A percentile compares a stretch with the other conserved stretches of the same genome.
These are phyloP conservation scores for Heteromeles arbutifolia DNA, from an alignment of 306 rosid species.

Conservation along the genomic window DNA sequence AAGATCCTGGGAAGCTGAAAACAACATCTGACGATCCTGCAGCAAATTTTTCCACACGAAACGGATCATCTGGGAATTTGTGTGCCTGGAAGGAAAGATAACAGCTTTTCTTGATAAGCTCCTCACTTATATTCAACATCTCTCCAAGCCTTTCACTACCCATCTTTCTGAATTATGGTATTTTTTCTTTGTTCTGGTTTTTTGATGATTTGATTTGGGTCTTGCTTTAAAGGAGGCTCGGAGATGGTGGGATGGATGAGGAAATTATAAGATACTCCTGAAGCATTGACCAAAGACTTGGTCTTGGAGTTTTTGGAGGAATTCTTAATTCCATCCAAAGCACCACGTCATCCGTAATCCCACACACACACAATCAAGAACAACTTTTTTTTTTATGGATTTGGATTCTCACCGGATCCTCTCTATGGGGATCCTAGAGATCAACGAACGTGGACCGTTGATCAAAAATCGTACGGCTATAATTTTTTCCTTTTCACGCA, in stretches of 20 bases:
- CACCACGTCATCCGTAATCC: too few species aligned
- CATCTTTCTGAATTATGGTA: conserved; percentile 21
- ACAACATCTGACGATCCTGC: conserved; percentile 19
- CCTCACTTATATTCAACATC: conserved; percentile 27
- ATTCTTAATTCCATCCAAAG: too few species aligned
- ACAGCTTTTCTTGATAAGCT: conserved; percentile 32
- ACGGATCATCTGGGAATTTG: conserved; percentile 18
- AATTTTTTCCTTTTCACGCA: too few species aligned
- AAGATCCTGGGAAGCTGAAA: conserved; percentile 47
- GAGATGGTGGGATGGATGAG: background rate
- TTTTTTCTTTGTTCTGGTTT: background rate
- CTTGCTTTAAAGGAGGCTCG: background rate
- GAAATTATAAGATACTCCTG: background rate
- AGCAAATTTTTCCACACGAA: conserved; percentile 1
- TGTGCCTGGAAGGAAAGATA: conserved; percentile 38
- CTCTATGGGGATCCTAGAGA: too few species aligned
- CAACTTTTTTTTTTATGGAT: too few species aligned
- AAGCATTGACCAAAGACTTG: background rate
- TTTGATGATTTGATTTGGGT: background rate
- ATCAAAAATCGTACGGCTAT: too few species aligned
- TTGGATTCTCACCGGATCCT: too few species aligned
- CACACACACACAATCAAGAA: too few species aligned
- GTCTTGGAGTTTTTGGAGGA: background rate
- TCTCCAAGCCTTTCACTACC: conserved; percentile 27
- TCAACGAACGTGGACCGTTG: too few species aligned